Evolutionary conservation across 768 basidiomycete genomes (phyloP).

Genomic region (Suillus americanus): DNA sequence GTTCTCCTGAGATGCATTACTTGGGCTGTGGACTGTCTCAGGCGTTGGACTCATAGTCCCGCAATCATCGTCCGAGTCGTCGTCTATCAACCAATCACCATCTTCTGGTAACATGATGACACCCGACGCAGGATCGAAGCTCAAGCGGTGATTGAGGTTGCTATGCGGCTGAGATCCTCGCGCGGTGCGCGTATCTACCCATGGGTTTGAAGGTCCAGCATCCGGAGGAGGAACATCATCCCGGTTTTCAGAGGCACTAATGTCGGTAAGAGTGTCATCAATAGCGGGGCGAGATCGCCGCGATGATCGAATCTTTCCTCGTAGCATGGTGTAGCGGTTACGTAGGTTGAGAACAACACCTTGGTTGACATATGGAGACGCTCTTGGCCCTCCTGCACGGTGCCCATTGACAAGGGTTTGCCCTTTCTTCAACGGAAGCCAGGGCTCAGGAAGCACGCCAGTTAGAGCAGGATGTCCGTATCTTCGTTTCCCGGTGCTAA

Average conservation of each 20-base stretch:
- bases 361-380: slow-evolving; percentile 45
- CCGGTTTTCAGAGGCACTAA: slow-evolving; percentile 8
- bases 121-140: slow-evolving; percentile 84
- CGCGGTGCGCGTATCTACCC: slow-evolving; percentile 49
- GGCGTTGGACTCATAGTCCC: slow-evolving; percentile 28
- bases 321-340: slow-evolving; percentile 60
- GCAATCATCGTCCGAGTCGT: slow-evolving; percentile 45
- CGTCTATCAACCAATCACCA: slow-evolving; percentile 61
- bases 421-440: slow-evolving; percentile 88
- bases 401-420: slow-evolving; percentile 66
- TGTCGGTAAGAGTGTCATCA: slow-evolving; percentile 10
- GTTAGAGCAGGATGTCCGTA: slow-evolving; percentile 95
- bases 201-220: slow-evolving; percentile 48
- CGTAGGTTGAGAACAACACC: slow-evolving; percentile 83
- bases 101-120: slow-evolving; percentile 87
- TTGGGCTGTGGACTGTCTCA: slow-evolving; percentile 19
- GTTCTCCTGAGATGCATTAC: slow-evolving; percentile 25
- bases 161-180: slow-evolving; percentile 23
- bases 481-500: slow-evolving; percentile 87
- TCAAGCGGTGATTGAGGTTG: slow-evolving; percentile 58
- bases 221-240: slow-evolving; percentile 18
- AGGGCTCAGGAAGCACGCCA: slow-evolving; percentile 90
- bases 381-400: slow-evolving; percentile 33
- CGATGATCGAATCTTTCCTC: slow-evolving; percentile 29
- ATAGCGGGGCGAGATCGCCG: slow-evolving; percentile 11